phyloP scores from a whole-genome alignment of 169 alveolate genomes.

The Plasmodium relictum region DNA sequence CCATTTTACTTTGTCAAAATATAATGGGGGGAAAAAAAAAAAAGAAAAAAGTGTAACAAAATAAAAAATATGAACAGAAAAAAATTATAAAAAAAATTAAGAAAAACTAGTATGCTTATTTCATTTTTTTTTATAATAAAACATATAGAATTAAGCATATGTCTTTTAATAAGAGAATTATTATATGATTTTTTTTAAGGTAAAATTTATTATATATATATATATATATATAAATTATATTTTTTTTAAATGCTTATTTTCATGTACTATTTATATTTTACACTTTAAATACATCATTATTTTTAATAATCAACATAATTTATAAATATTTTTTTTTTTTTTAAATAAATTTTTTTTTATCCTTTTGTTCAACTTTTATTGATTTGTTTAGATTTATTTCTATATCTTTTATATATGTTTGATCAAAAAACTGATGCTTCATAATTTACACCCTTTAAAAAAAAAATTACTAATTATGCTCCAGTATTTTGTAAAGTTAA shows the following conservation, averaged over 20 bases:
- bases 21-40: too few species aligned
- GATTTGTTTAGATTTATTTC: background rate
- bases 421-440: background rate
- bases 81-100: background rate
- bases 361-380: too few species aligned
- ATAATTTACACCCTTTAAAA: background rate
- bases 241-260: background rate
- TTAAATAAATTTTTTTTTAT: too few species aligned
- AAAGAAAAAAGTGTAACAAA: too few species aligned
- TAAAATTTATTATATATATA: background rate
- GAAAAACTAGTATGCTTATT: background rate
- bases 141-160: slow-evolving; percentile 5
- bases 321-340: too few species aligned
- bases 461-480: background rate
- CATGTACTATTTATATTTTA: too few species aligned
- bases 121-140: background rate
- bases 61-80: too few species aligned
- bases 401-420: slow-evolving; percentile 1
- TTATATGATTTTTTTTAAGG: background rate
- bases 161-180: slow-evolving; percentile 1
- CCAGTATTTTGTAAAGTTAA: slow-evolving; percentile 2
- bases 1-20: slow-evolving; percentile 2
- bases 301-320: too few species aligned
- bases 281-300: too few species aligned
- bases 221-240: background rate